These are phyloP conservation scores for Amaranthus hypochondriacus DNA, from an alignment of 148 eudicot genomes.

Conservation along the genomic window DNA sequence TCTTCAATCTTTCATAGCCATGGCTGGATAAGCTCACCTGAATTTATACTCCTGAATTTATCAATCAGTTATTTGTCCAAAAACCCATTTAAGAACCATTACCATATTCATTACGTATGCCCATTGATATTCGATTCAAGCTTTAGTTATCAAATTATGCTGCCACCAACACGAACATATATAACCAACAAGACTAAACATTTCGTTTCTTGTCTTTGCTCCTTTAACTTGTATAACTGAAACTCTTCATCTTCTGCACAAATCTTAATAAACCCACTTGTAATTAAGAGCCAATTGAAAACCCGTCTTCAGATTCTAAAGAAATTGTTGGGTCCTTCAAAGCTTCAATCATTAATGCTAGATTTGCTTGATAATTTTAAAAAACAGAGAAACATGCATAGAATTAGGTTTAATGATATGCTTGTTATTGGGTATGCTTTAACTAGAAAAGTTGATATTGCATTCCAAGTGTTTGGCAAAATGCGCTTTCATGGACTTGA, in stretches of 20 bases:
- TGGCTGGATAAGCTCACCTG: too few species aligned
- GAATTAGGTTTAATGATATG: constrained; percentile 35
- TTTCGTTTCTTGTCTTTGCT: constrained; percentile 10
- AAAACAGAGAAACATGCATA: constrained; percentile 22
- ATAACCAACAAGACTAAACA: constrained; percentile 29
- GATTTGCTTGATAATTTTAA: constrained; percentile 42
- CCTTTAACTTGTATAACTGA: constrained; percentile 9
- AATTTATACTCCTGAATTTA: too few species aligned
- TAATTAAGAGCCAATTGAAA: neutral
- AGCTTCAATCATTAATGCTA: constrained; percentile 44
- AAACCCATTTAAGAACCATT: neutral
- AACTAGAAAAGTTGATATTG: constrained; percentile 66
- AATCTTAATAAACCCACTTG: neutral
- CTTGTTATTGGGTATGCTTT: constrained; percentile 84
- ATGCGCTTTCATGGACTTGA: constrained; percentile 73
- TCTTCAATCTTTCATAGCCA: too few species aligned
- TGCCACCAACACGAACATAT: constrained; percentile 25
- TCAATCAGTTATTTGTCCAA: neutral
- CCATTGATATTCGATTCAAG: neutral
- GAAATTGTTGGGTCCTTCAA: constrained; percentile 38
- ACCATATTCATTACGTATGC: constrained; percentile 5
- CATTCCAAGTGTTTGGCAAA: constrained; percentile 64
- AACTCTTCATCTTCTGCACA: constrained; percentile 11
- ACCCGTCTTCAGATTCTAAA: constrained; percentile 19
- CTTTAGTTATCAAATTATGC: constrained; percentile 23